phyloP scores from a whole-genome alignment of 2,329 filamentous ascomycete species.

The Arthrobotrys entomopaga region DNA sequence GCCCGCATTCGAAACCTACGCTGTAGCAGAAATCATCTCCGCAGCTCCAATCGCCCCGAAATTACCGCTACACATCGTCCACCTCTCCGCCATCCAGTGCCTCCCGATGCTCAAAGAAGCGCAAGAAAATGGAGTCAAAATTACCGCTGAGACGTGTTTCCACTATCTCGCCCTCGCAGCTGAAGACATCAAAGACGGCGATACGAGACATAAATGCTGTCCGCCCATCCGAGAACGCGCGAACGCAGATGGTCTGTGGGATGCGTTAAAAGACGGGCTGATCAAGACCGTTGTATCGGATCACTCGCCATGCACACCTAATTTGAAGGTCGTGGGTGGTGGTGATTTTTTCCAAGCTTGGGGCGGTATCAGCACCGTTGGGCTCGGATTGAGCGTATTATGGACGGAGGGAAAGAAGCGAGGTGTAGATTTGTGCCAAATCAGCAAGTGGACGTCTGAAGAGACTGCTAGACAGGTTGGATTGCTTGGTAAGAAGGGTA shows the following conservation, averaged over 20 bases:
- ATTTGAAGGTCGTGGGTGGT: constrained; percentile 76
- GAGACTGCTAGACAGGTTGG: constrained; percentile 92
- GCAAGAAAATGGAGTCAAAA: constrained; percentile 77
- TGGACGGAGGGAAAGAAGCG: constrained; percentile 78
- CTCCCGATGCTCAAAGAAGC: constrained; percentile 83
- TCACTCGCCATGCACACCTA: constrained; percentile 94
- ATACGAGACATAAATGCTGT: constrained; percentile 94
- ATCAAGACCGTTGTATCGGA: constrained; percentile 93
- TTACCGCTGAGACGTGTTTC: constrained; percentile 95
- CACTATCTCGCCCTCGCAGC: constrained; percentile 88
- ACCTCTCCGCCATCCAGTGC: constrained; percentile 87
- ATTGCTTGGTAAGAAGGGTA: constrained; percentile 81
- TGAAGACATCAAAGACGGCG: constrained; percentile 82
- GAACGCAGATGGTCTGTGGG: constrained; percentile 89
- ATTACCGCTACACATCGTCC: constrained; percentile 90
- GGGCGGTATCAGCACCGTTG: constrained; percentile 95
- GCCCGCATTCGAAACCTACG: constrained; percentile 88
- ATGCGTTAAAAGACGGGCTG: constrained; percentile 81
- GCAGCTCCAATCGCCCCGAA: constrained; percentile 81
- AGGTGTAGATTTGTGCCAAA: constrained; percentile 73
- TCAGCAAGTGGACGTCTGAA: constrained; percentile 84
- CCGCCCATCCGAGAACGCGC: constrained; percentile 83
- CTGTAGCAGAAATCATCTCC: constrained; percentile 84
- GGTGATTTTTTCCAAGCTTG: constrained; percentile 97
- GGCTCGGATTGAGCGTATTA: constrained; percentile 88